A percentile compares a stretch with the other conserved stretches of the same genome.
These are phyloP conservation scores for Hypoxylon sp. DNA, from an alignment of 2,329 filamentous ascomycete genomes.

Conservation along the genomic window DNA sequence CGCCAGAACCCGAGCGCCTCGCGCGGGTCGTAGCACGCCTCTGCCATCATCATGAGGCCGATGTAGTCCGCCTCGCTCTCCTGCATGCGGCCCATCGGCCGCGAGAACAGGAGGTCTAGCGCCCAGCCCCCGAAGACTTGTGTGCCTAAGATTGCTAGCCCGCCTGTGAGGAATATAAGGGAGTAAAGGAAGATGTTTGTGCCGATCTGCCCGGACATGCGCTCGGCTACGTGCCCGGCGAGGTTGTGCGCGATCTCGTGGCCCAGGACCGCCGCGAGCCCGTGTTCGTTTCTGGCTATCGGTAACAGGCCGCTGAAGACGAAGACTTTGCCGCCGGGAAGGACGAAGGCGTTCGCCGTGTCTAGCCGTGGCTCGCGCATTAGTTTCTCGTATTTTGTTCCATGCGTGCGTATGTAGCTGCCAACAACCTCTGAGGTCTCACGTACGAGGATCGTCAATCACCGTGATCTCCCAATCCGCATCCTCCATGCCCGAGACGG, in stretches of 20 bases:
- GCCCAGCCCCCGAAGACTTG: constrained; percentile 60
- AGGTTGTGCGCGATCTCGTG: constrained; percentile 85
- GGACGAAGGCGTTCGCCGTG: constrained; percentile 79
- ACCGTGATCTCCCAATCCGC: constrained; percentile 79
- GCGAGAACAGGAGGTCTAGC: constrained; percentile 72
- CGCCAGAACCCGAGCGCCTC: constrained; percentile 75
- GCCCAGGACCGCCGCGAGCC: constrained; percentile 78
- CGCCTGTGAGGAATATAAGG: constrained; percentile 61
- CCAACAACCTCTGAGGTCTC: constrained; percentile 1
- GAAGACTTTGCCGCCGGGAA: constrained; percentile 84
- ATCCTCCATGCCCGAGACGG: constrained; percentile 70
- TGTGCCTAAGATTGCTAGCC: constrained; percentile 57
- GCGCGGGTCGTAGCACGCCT: constrained; percentile 79
- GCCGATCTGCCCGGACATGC: constrained; percentile 65
- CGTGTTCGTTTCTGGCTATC: constrained; percentile 74
- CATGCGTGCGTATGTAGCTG: not conserved
- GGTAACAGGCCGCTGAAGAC: constrained; percentile 79
- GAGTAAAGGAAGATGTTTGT: constrained; percentile 64
- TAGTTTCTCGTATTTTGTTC: constrained; percentile 15
- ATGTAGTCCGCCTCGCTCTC: constrained; percentile 85
- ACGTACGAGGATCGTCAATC: constrained; percentile 71
- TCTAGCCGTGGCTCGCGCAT: constrained; percentile 44
- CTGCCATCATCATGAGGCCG: constrained; percentile 84
- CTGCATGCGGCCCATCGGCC: constrained; percentile 77
- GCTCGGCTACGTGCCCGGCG: constrained; percentile 75